Evolutionary conservation across 805 yeast species (phyloP).

Genomic region (Myxozyma neotropica): DNA sequence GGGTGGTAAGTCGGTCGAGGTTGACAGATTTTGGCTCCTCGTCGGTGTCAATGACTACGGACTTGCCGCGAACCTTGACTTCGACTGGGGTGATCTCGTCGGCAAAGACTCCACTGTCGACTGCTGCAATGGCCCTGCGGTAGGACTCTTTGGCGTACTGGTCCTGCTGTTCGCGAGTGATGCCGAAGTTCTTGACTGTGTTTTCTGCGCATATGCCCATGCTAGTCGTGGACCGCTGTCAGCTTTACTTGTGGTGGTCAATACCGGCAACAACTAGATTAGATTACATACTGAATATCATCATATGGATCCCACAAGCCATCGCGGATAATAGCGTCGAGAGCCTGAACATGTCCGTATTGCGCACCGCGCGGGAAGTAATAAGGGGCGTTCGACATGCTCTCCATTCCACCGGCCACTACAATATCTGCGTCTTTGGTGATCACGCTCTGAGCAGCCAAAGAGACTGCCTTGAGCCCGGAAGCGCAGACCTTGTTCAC

Average conservation of each 20-base stretch:
- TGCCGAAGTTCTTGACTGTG: slow-evolving; percentile 75
- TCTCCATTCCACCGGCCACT: slow-evolving; percentile 96
- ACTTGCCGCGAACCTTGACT: slow-evolving; percentile 69
- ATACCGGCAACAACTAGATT: too few species aligned
- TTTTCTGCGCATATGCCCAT: slow-evolving; percentile 97
- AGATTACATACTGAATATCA: slow-evolving; percentile 45
- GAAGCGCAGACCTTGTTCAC: slow-evolving; percentile 97
- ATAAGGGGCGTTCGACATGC: slow-evolving; percentile 93
- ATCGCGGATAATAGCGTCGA: slow-evolving; percentile 71
- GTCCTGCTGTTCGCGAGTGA: slow-evolving; percentile 85
- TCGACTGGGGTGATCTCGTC: slow-evolving; percentile 81
- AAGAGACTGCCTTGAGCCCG: slow-evolving; percentile 86
- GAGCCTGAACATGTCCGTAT: slow-evolving; percentile 54
- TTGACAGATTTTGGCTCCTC: slow-evolving; percentile 76
- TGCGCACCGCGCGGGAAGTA: slow-evolving; percentile 50
- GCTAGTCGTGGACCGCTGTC: slow-evolving; percentile 43
- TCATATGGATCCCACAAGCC: slow-evolving; percentile 90
- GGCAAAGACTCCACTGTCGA: slow-evolving; percentile 69
- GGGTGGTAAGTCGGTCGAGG: slow-evolving; percentile 67
- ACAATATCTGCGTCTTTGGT: slow-evolving; percentile 90
- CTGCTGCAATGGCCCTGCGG: slow-evolving; percentile 75
- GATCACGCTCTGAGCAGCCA: slow-evolving; percentile 86
- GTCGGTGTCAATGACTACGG: slow-evolving; percentile 65
- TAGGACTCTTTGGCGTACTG: slow-evolving; percentile 78
- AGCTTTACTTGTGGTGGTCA: not conserved